Conservation (phyloP, 805 yeast genomes). For the Pichia cabralensis region DNA sequence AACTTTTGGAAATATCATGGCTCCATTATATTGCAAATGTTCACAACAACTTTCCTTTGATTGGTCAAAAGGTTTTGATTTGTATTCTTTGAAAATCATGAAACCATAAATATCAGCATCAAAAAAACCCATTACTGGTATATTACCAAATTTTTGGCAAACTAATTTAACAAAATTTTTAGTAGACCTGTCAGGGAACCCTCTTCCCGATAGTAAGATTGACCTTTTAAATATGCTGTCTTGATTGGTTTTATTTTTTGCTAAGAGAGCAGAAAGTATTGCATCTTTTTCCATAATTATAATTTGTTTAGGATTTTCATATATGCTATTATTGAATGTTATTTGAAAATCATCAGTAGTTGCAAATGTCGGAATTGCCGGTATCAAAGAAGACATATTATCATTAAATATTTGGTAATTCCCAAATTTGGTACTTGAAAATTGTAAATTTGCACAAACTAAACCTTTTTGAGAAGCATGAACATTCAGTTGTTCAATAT, state of each 20-base stretch:
- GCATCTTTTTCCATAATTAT: conserved; percentile 46
- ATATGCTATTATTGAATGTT: conserved; percentile 3
- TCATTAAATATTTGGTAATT: background rate
- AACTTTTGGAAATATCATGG: conserved; percentile 1
- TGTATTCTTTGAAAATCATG: conserved; percentile 35
- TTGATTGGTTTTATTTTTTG: background rate
- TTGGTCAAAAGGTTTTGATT: background rate
- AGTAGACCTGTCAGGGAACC: conserved; percentile 55
- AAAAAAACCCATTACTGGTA: conserved; percentile 38
- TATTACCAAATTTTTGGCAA: conserved; percentile 13
- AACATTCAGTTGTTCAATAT: conserved; percentile 32
- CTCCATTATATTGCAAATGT: background rate
- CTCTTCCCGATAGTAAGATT: conserved; percentile 47
- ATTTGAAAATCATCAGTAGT: conserved; percentile 11
- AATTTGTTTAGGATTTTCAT: conserved; percentile 21
- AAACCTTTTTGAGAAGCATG: conserved; percentile 50
- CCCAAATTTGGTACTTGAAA: background rate
- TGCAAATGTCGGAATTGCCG: conserved; percentile 25
- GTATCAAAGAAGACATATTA: conserved; percentile 26
- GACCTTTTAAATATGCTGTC: background rate
- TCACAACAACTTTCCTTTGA: too few species aligned
- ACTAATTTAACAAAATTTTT: conserved; percentile 25
- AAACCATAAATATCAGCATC: conserved; percentile 63
- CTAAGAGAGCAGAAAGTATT: conserved; percentile 28
- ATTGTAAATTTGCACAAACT: conserved; percentile 27